Conservation (phyloP, 2,329 filamentous ascomycete species). For the Monilinia fructicola region DNA sequence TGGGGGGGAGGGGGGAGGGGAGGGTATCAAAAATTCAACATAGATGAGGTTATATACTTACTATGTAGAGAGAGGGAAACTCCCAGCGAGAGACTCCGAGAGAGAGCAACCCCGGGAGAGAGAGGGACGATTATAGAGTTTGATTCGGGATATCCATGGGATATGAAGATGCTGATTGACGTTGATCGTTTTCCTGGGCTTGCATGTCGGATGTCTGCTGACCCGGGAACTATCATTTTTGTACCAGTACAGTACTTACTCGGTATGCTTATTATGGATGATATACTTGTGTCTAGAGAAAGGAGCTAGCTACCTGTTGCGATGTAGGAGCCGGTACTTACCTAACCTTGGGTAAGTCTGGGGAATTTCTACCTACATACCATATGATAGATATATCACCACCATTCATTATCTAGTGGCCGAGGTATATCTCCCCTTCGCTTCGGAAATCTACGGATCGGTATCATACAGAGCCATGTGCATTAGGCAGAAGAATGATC, state of each 20-base stretch:
- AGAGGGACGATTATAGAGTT: no score
- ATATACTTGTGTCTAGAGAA: background rate
- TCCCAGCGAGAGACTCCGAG: no score
- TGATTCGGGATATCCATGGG: no score
- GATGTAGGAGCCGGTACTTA: no score
- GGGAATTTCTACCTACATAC: background rate
- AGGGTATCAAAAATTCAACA: background rate
- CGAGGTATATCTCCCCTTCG: background rate
- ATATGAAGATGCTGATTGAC: background rate
- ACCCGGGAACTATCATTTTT: no score
- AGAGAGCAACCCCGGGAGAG: no score
- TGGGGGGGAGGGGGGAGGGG: no score
- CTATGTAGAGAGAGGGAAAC: no score
- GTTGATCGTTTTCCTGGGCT: background rate
- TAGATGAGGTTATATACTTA: background rate
- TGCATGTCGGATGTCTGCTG: no score
- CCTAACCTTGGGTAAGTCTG: conserved; percentile 2
- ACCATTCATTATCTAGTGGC: background rate
- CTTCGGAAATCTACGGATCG: conserved; percentile 6
- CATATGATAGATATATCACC: no score
- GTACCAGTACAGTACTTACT: no score
- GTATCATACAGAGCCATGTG: background rate
- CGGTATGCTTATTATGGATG: no score
- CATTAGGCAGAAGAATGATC: background rate
- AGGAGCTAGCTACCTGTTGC: background rate